Base-by-base conservation (phyloP, 2,329 filamentous ascomycete genomes). In the Biscogniauxia marginata region DNA sequence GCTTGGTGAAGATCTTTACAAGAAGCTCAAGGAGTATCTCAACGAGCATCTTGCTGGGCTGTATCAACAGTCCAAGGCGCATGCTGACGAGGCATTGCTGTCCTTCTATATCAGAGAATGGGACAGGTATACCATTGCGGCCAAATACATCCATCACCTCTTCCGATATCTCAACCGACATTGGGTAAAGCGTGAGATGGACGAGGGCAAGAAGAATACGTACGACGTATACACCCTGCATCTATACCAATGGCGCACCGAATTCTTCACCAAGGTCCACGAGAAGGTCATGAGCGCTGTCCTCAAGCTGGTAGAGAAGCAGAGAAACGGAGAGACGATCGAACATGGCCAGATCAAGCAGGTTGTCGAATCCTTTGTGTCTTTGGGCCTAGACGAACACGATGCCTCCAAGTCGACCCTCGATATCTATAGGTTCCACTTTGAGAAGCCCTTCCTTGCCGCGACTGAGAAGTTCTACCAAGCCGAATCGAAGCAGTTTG, bases 101-200 rank as follows among this genome's bases (percentile, higher is more conserved):
- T 82, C 83, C 19, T 98, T 93, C 75, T 99, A 99, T 73, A 99
- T 98, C 73, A 86, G 89, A 70, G 93, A 99, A 80, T 99, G 95
- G 95, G 87, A 89, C 64, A 85, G 95, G 59, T 99, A 97, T 76
- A 99, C 95, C 1, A 91, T 90, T 13, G 93, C 95, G 1, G 95
- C 93, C 57, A 96, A 96, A 74, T 99, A 96, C 76, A 95, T 97
- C 72, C 96, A 99, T 74, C 93, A 99, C 71, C 79, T 99, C 7
- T 99, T 99, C 79, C 82, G 89, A 53, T 99, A 99, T 71, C 84
- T 99, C 22, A 99, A 99, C 71, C 86, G 95, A 24, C 95, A 99
- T 75, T 99, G 96, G 95, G 95, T 99, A 1, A 99, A 97, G 81
- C 84, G 95, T 24, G 95, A 99, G 76, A 96, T 99, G 77, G 95